phyloP scores from a whole-genome alignment of 192 early-diverging fungal species.

The Kickxella alabastrina region DNA sequence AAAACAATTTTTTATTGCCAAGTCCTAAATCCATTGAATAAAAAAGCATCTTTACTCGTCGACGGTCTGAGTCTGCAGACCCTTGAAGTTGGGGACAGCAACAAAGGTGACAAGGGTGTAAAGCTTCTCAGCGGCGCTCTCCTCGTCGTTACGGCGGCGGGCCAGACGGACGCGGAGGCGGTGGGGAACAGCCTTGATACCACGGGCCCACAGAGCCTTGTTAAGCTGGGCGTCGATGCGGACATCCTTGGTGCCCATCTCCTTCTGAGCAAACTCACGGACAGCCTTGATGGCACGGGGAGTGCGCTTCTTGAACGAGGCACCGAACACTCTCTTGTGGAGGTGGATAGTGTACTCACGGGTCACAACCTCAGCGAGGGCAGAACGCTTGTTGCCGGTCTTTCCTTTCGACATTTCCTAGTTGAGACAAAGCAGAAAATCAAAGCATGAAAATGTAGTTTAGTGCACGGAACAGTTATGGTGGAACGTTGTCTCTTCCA shows the following conservation, averaged over 20 bases:
- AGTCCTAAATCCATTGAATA: neutral
- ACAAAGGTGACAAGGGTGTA: constrained; percentile 93
- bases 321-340: constrained; percentile 83
- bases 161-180: constrained; percentile 92
- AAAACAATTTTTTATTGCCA: neutral
- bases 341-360: constrained; percentile 99
- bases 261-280: constrained; percentile 82
- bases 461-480: too few species aligned
- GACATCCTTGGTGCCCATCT: constrained; percentile 96
- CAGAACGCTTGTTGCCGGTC: constrained; percentile 70
- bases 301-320: constrained; percentile 95
- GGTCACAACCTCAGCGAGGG: constrained; percentile 86
- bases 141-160: constrained; percentile 96
- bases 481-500: too few species aligned
- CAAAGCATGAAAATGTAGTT: neutral
- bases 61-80: constrained; percentile 67
- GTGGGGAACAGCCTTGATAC: constrained; percentile 92
- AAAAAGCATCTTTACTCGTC: constrained; percentile 52
- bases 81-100: constrained; percentile 85
- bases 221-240: constrained; percentile 94
- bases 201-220: constrained; percentile 91
- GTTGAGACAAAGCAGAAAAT: neutral
- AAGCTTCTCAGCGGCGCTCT: constrained; percentile 95
- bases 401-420: constrained; percentile 72
- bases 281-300: constrained; percentile 93